Evolutionary conservation across 169 alveolate species (phyloP), one percentile per base, ranked within the genome.

Genomic region (Amoebophrya sp.): DNA sequence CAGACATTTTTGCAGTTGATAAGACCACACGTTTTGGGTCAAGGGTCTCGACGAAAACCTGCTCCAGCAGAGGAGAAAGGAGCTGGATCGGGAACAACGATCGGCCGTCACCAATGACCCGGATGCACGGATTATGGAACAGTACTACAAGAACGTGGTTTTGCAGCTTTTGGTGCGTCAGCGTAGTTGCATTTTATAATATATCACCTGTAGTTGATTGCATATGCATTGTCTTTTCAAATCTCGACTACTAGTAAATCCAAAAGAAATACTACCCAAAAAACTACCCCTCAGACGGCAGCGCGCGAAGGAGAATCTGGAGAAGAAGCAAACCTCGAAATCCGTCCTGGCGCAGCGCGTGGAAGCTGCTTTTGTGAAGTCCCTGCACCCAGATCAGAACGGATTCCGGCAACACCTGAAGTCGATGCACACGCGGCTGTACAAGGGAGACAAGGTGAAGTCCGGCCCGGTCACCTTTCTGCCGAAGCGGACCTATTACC

Each of bases 371-470:
- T 3, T 66, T 25, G 35, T 66, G 38, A 66, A 66, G 35, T 66
- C 83, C 35, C 83, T 66, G 7, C 83, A 66, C 83, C 83, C 83
- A 2, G 83, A 66, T 25, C 83, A 66, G 83, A 66, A 7, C 83
- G 83, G 83, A 1, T 66, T 66, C 18, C 83, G 83, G 35, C 12
- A 7, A 25, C 1, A 66, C 35, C 83, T 66, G 32, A 66, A 66
- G 7, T 0, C 12, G 38, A 66, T 66, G 83, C 83, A 66, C 83
- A 0, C 12, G 38, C 83, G 83, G 38, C 35, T 66, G 35, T 66
- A 66, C 83, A 25, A 25, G 35, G 83, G 83, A 25, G 83, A 66
- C 83, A 2, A 25, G 32, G 83, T 66, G 18, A 66, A 66, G 32
- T 66, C 83, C 35, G 83, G 83, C 10, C 83, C 83, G 10, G 83